Evolutionary conservation across 352 stramenopile species (phyloP).

Genomic region (Phytophthora palmivora): DNA sequence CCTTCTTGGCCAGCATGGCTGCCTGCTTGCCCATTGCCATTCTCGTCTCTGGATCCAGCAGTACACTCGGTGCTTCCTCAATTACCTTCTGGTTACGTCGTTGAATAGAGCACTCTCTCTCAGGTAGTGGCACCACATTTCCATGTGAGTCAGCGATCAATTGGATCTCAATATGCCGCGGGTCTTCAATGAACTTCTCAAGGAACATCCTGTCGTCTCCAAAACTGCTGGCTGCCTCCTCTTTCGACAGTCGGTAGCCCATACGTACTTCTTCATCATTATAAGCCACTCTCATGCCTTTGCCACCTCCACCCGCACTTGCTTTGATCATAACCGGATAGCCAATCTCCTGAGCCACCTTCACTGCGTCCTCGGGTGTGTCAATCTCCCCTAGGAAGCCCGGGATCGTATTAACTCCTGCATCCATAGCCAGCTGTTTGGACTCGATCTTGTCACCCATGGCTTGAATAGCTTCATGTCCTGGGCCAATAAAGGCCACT

Average conservation of each 20-base stretch:
- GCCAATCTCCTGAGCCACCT: slow-evolving; percentile 92
- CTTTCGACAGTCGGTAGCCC: slow-evolving; percentile 83
- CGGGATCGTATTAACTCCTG: slow-evolving; percentile 94
- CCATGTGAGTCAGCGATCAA: slow-evolving; percentile 92
- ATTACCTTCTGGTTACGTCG: slow-evolving; percentile 98
- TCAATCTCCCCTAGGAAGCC: slow-evolving; percentile 92
- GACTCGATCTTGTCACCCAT: slow-evolving; percentile 97
- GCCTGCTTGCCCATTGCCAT: slow-evolving; percentile 87
- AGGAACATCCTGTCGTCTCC: slow-evolving; percentile 96
- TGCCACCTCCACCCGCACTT: slow-evolving; percentile 94
- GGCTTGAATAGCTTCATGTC: slow-evolving; percentile 83
- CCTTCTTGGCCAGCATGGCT: slow-evolving; percentile 90
- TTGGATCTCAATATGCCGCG: slow-evolving; percentile 99
- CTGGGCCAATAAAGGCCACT: slow-evolving; percentile 92
- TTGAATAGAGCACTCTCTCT: slow-evolving; percentile 97
- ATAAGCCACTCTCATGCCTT: slow-evolving; percentile 97
- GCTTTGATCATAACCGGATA: slow-evolving; percentile 99
- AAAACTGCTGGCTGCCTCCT: slow-evolving; percentile 93
- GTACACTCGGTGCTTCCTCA: slow-evolving; percentile 92
- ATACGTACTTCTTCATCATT: slow-evolving; percentile 91
- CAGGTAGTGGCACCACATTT: slow-evolving; percentile 93
- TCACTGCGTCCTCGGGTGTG: slow-evolving; percentile 79
- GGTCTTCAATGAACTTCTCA: slow-evolving; percentile 97
- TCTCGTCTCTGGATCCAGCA: slow-evolving; percentile 92
- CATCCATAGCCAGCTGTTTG: slow-evolving; percentile 94